Conservation (phyloP, 352 stramenopile genomes). For the Phytophthora chlamydospora region DNA sequence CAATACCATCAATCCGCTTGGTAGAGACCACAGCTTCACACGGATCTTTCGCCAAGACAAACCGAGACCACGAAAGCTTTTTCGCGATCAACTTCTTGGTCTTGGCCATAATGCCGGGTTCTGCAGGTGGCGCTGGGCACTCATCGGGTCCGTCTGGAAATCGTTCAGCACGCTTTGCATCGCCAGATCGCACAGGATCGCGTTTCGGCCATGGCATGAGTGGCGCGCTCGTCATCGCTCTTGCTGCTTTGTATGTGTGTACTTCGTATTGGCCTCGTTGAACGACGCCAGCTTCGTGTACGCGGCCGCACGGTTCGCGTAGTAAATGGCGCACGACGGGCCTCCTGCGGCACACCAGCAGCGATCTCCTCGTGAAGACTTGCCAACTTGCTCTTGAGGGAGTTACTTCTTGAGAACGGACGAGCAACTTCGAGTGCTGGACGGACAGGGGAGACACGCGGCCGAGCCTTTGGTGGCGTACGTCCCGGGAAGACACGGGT, state of each 20-base stretch:
- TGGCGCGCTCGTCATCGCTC: too few relatives aligned
- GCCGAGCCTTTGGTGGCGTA: conserved; percentile 50
- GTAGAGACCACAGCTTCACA: too few relatives aligned
- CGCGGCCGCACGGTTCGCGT: conserved; percentile 98
- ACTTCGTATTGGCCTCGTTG: conserved; percentile 81
- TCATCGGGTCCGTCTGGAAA: conserved; percentile 95
- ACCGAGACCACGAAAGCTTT: too few relatives aligned
- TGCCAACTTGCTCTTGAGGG: conserved; percentile 14
- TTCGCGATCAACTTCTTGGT: conserved; percentile 98
- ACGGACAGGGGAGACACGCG: conserved; percentile 53
- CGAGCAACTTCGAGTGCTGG: conserved; percentile 17
- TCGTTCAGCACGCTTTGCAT: too few relatives aligned
- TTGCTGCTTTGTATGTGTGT: too few relatives aligned
- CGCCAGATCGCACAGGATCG: too few relatives aligned
- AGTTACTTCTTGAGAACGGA: conserved; percentile 32
- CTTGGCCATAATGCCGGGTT: conserved; percentile 96
- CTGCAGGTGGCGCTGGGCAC: conserved; percentile 93
- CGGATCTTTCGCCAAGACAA: conserved; percentile 95
- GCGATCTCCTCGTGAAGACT: conserved; percentile 37
- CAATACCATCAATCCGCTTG: too few relatives aligned
- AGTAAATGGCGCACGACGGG: conserved; percentile 97
- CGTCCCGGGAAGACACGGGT: conserved; percentile 48
- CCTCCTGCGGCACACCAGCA: conserved; percentile 93
- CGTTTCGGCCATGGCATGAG: too few relatives aligned
- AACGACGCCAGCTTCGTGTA: conserved; percentile 98